phyloP scores from a whole-genome alignment of 2,329 filamentous ascomycete genomes.

The Cladosporium sp. region DNA sequence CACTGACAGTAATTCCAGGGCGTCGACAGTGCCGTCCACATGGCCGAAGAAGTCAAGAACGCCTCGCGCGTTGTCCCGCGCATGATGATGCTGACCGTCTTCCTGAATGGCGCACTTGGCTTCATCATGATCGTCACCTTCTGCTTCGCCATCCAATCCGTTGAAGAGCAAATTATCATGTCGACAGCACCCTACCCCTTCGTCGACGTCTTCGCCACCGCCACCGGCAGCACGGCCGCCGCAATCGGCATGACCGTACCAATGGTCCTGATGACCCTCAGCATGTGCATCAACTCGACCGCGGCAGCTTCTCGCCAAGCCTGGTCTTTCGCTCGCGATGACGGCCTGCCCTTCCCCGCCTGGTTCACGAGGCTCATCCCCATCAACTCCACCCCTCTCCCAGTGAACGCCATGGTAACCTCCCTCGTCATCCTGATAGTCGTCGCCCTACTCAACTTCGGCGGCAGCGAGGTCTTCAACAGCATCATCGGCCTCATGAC shows the following conservation, averaged over 20 bases:
- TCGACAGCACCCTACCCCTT: constrained; percentile 28
- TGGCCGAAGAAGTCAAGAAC: constrained; percentile 27
- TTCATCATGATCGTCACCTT: constrained; percentile 36
- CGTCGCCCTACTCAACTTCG: constrained; percentile 29
- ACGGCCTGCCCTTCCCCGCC: constrained; percentile 34
- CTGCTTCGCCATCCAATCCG: constrained; percentile 15
- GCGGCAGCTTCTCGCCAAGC: constrained; percentile 38
- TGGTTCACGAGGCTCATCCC: constrained; percentile 19
- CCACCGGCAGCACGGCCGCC: constrained; percentile 30
- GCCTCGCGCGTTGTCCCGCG: constrained; percentile 29
- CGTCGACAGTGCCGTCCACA: constrained; percentile 10
- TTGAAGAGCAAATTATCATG: constrained; percentile 13
- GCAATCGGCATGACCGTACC: constrained; percentile 29
- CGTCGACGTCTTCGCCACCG: constrained; percentile 32
- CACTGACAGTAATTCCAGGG: neutral
- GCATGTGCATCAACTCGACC: constrained; percentile 32
- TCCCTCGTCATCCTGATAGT: constrained; percentile 21
- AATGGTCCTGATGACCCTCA: constrained; percentile 35
- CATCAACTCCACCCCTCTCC: constrained; percentile 22
- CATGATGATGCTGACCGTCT: constrained; percentile 34
- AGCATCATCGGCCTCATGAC: constrained; percentile 36
- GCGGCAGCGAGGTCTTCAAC: constrained; percentile 36
- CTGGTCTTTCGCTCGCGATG: constrained; percentile 40
- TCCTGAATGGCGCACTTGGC: constrained; percentile 37
- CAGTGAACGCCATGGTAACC: constrained; percentile 24